Percentiles rank a stretch among this genome's conserved stretches.
Conservation (phyloP, 208 protist genomes). For the Porcisia hertigi region DNA sequence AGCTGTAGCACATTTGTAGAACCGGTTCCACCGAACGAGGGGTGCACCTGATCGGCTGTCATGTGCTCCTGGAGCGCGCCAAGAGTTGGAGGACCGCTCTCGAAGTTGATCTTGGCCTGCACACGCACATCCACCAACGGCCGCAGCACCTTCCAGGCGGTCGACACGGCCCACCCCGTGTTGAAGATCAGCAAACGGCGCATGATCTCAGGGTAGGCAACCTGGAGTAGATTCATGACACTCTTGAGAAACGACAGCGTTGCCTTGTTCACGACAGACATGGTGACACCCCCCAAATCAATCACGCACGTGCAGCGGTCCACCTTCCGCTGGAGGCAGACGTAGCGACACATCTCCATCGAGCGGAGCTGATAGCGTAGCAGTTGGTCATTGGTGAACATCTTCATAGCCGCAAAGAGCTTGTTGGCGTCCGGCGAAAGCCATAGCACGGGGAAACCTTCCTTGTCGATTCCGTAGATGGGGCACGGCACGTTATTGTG, state of each 20-base stretch:
- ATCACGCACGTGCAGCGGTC: slow-evolving; percentile 79
- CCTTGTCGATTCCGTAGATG: slow-evolving; percentile 64
- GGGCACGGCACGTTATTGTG: slow-evolving; percentile 23
- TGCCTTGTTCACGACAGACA: slow-evolving; percentile 58
- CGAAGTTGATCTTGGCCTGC: slow-evolving; percentile 83
- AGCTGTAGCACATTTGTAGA: slow-evolving; percentile 33
- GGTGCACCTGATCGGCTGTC: slow-evolving; percentile 50
- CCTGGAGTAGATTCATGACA: slow-evolving; percentile 59
- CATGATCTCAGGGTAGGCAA: slow-evolving; percentile 86
- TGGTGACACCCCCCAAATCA: slow-evolving; percentile 62
- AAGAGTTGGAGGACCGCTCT: slow-evolving; percentile 43
- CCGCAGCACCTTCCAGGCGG: slow-evolving; percentile 75
- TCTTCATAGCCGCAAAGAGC: slow-evolving; percentile 51
- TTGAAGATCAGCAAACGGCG: slow-evolving; percentile 77
- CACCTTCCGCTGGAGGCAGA: slow-evolving; percentile 34
- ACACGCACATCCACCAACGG: slow-evolving; percentile 71
- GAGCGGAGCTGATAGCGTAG: slow-evolving; percentile 57
- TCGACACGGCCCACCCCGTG: slow-evolving; percentile 74
- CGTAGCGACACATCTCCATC: slow-evolving; percentile 68
- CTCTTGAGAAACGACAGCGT: slow-evolving; percentile 58
- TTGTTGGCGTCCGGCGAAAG: slow-evolving; percentile 52
- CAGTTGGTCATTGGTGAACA: slow-evolving; percentile 36
- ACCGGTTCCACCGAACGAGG: slow-evolving; percentile 46
- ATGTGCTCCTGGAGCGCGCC: slow-evolving; percentile 52
- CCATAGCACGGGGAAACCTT: slow-evolving; percentile 73